Conservation (phyloP, 2,329 filamentous ascomycete genomes). For the Colletotrichum graminicola region DNA sequence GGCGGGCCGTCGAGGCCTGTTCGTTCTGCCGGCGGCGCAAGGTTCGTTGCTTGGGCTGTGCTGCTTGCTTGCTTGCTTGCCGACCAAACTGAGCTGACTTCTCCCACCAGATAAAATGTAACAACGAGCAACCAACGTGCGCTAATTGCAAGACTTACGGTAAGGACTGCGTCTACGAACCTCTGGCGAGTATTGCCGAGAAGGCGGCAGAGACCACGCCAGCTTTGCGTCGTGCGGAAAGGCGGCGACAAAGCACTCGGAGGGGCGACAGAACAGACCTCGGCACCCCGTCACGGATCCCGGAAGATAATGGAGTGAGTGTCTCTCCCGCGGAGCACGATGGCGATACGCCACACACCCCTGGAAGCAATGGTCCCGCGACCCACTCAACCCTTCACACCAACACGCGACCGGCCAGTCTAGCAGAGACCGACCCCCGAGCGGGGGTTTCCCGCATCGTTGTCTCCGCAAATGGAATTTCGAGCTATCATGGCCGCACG, state of each 20-base stretch:
- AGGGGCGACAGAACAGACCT: not conserved
- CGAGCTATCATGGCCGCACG: conserved; percentile 63
- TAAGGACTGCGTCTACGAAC: conserved; percentile 57
- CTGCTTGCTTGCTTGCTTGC: not conserved
- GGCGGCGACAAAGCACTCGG: conserved; percentile 4
- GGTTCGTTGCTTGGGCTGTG: conserved; percentile 42
- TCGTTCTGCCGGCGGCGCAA: conserved; percentile 50
- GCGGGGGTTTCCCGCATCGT: conserved; percentile 52
- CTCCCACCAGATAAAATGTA: conserved; percentile 61
- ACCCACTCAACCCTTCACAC: not conserved
- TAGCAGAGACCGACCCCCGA: conserved; percentile 4
- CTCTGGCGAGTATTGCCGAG: conserved; percentile 47
- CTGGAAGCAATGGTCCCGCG: not conserved
- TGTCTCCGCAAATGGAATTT: conserved; percentile 55
- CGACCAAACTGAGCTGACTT: not conserved
- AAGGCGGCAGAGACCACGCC: not conserved
- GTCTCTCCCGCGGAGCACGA: not conserved
- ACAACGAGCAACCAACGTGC: conserved; percentile 58
- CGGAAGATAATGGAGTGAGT: not conserved
- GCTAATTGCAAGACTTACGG: conserved; percentile 60
- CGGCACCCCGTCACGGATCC: not conserved
- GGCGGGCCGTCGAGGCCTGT: conserved; percentile 49
- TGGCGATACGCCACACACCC: not conserved
- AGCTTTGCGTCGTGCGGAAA: not conserved
- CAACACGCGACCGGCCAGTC: not conserved